A percentile compares a stretch with the other conserved stretches of the same genome.
Evolutionary conservation across 2,329 filamentous ascomycete species (phyloP).

Genomic region (Phyllosticta citribraziliensis): DNA sequence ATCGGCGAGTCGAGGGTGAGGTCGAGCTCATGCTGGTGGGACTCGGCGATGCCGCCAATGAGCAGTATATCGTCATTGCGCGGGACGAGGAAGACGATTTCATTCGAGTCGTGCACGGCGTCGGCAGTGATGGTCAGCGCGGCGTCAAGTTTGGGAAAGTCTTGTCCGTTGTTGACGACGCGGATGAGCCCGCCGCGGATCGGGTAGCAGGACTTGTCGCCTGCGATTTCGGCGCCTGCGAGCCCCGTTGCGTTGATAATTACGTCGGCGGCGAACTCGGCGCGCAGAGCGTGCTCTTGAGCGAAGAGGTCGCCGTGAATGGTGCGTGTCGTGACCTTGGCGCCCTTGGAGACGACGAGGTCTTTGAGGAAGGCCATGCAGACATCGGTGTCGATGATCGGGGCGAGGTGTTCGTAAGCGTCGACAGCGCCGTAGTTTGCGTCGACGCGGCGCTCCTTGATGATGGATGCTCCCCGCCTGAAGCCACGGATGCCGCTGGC

Average conservation of each 20-base stretch:
- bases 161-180: slow-evolving; percentile 36
- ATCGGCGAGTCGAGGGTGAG: slow-evolving; percentile 31
- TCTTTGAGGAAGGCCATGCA: slow-evolving; percentile 34
- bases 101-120: slow-evolving; percentile 24
- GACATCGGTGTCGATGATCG: slow-evolving; percentile 38
- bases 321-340: slow-evolving; percentile 28
- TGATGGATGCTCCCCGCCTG: slow-evolving; percentile 19
- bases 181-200: slow-evolving; percentile 36
- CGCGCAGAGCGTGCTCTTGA: slow-evolving; percentile 25
- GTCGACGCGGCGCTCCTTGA: slow-evolving; percentile 28
- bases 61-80: slow-evolving; percentile 37
- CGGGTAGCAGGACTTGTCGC: slow-evolving; percentile 32
- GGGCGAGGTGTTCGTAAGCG: slow-evolving; percentile 36
- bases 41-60: slow-evolving; percentile 20
- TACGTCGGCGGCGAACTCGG: slow-evolving; percentile 29
- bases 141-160: slow-evolving; percentile 33
- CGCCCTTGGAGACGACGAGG: slow-evolving; percentile 34
- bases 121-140: slow-evolving; percentile 35
- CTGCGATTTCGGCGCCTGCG: slow-evolving; percentile 27
- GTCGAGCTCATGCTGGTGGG: slow-evolving; percentile 18
- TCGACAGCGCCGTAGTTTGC: slow-evolving; percentile 29
- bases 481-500: slow-evolving; percentile 31
- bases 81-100: slow-evolving; percentile 37
- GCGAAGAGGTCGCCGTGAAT: slow-evolving; percentile 28
- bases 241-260: slow-evolving; percentile 38